These are phyloP conservation scores for Arabidopsis suecica DNA, from an alignment of 345 rosid species.

Conservation along the genomic window DNA sequence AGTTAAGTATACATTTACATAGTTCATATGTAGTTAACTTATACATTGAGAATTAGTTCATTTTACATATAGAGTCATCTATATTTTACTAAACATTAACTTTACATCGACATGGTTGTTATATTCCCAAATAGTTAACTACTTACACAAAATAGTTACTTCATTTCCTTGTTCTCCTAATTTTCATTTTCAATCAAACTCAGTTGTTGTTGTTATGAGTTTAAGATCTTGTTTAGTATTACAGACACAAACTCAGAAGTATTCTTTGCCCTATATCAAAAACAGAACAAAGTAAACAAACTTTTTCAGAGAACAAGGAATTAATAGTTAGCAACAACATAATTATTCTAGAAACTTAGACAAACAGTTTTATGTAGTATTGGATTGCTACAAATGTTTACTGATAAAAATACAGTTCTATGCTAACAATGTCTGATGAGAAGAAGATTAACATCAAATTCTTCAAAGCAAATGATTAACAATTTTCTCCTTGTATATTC, in stretches of 20 bases:
- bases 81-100: not conserved
- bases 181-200: not conserved
- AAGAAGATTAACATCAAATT: constrained; percentile 8
- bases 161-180: not conserved
- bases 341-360: not conserved
- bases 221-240: not conserved
- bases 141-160: not conserved
- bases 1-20: no score
- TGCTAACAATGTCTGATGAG: constrained; percentile 4
- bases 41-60: no score
- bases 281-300: not conserved
- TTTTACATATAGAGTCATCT: no score
- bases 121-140: not conserved
- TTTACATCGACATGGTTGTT: not conserved
- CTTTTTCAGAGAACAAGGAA: not conserved
- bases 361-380: constrained; percentile 4
- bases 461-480: constrained; percentile 6
- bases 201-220: not conserved
- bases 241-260: not conserved
- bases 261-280: not conserved
- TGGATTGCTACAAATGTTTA: not conserved
- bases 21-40: no score
- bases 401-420: not conserved
- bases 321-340: constrained; percentile 4
- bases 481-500: constrained; percentile 29